A percentile compares a stretch with the other conserved stretches of the same genome.
phyloP scores from a whole-genome alignment of 768 basidiomycete genomes.

The Leucosporidium yakuticum region DNA sequence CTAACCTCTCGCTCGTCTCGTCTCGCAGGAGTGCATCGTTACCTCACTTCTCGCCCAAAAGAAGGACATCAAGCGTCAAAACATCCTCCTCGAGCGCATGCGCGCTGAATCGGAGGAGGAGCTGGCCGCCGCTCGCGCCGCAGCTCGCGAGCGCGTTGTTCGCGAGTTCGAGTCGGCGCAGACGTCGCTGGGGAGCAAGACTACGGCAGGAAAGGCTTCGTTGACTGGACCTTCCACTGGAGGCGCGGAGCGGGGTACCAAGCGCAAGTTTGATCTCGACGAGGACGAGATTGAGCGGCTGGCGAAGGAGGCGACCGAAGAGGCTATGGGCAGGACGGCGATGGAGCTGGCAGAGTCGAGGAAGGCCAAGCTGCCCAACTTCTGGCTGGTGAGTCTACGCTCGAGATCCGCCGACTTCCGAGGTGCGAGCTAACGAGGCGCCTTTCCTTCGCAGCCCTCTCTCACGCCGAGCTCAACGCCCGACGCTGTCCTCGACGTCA shows the following conservation, averaged over 20 bases:
- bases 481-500: constrained; percentile 41
- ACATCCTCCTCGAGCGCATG: constrained; percentile 65
- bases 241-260: constrained; percentile 46
- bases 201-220: constrained; percentile 41
- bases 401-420: not conserved
- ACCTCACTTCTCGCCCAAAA: constrained; percentile 81
- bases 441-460: constrained; percentile 9
- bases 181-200: constrained; percentile 57
- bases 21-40: constrained; percentile 66
- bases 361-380: constrained; percentile 85
- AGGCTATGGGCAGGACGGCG: constrained; percentile 69
- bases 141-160: constrained; percentile 81
- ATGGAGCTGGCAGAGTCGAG: constrained; percentile 66
- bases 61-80: constrained; percentile 86
- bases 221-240: not conserved
- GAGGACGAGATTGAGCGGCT: constrained; percentile 62
- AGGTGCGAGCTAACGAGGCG: not conserved
- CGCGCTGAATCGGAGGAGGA: constrained; percentile 77
- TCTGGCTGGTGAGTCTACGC: constrained; percentile 60
- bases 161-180: constrained; percentile 84
- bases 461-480: constrained; percentile 30
- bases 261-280: constrained; percentile 83
- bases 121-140: constrained; percentile 58
- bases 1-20: not conserved
- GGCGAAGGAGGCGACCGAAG: constrained; percentile 77